Conservation (phyloP, 2,329 filamentous ascomycete species). For the Sporothrix humicola region DNA sequence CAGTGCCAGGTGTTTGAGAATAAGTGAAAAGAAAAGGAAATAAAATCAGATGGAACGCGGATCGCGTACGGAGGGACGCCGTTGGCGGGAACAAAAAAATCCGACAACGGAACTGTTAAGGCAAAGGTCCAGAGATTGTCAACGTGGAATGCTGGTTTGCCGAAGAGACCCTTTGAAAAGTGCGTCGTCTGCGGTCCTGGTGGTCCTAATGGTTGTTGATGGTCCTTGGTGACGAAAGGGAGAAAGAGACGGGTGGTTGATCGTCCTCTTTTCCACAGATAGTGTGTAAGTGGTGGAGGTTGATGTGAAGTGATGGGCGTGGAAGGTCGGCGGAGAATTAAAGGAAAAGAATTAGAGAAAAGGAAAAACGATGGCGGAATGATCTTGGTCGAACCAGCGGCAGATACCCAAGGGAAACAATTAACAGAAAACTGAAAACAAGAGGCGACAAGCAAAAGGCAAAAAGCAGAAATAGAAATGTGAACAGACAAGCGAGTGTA, state of each 20-base stretch:
- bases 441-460: background rate
- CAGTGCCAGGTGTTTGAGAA: background rate
- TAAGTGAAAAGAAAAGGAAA: background rate
- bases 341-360: background rate
- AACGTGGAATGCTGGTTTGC: background rate
- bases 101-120: background rate
- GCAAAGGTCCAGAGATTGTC: background rate
- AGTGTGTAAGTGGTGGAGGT: slow-evolving; percentile 14
- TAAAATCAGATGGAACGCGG: background rate
- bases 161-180: background rate
- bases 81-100: background rate
- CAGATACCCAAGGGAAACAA: slow-evolving; percentile 24
- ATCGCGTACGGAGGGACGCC: background rate
- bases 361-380: slow-evolving; percentile 4
- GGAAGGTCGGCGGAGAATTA: slow-evolving; percentile 3
- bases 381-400: slow-evolving; percentile 32
- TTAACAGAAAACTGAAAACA: background rate
- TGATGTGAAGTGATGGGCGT: slow-evolving; percentile 7
- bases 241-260: slow-evolving; percentile 15
- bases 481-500: background rate
- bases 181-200: background rate
- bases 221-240: slow-evolving; percentile 14
- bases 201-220: too few species aligned
- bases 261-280: slow-evolving; percentile 14
- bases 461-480: background rate